Evolutionary conservation across 352 stramenopile genomes (phyloP).

Genomic region (Pythium brachiatum): DNA sequence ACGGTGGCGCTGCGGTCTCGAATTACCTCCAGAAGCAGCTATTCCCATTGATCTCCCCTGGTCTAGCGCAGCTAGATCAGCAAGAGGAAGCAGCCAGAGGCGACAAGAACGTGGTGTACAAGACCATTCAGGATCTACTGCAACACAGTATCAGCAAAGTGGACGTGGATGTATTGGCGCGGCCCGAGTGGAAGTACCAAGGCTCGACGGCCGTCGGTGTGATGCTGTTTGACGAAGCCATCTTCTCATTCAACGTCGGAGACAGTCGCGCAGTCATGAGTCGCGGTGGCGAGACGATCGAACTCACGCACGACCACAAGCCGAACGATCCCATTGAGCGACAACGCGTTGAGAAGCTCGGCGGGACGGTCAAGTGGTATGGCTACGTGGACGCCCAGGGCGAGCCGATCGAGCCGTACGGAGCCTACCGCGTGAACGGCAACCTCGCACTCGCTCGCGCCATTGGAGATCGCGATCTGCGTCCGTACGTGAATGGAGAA

Average conservation of each 20-base stretch:
- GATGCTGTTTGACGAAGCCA: slow-evolving; percentile 69
- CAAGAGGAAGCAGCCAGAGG: slow-evolving; percentile 25
- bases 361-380: slow-evolving; percentile 89
- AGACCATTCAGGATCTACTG: slow-evolving; percentile 40
- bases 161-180: slow-evolving; percentile 55
- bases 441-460: slow-evolving; percentile 90
- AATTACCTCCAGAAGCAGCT: slow-evolving; percentile 64
- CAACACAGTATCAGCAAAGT: slow-evolving; percentile 47
- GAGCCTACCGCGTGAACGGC: slow-evolving; percentile 91
- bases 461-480: slow-evolving; percentile 87
- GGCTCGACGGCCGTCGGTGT: slow-evolving; percentile 76
- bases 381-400: slow-evolving; percentile 83
- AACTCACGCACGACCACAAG: slow-evolving; percentile 89
- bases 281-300: slow-evolving; percentile 61
- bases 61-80: slow-evolving; percentile 43
- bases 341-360: slow-evolving; percentile 69
- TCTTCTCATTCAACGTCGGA: slow-evolving; percentile 91
- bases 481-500: slow-evolving; percentile 82
- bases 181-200: slow-evolving; percentile 76
- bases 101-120: slow-evolving; percentile 29
- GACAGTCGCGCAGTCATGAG: slow-evolving; percentile 94
- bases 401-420: slow-evolving; percentile 86
- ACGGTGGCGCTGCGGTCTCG: slow-evolving; percentile 67
- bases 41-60: slow-evolving; percentile 50
- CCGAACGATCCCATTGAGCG: slow-evolving; percentile 82